A percentile compares a stretch with the other conserved stretches of the same genome.
These are phyloP conservation scores for Mycena metata DNA, from an alignment of 768 basidiomycete species.

Conservation along the genomic window DNA sequence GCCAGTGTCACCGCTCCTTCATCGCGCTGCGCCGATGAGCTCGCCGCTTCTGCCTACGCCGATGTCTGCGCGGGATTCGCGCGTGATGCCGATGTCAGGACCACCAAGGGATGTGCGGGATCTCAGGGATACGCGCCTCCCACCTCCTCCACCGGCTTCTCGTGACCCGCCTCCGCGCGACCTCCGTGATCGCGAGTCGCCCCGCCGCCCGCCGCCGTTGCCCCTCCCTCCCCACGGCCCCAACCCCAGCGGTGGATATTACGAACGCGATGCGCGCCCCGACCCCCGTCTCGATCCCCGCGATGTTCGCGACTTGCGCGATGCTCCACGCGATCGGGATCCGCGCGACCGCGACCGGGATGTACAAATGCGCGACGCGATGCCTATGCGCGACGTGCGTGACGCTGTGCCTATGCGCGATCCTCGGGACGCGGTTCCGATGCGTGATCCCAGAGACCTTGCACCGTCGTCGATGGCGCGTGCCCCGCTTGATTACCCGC, in stretches of 20 bases:
- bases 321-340: constrained; percentile 18
- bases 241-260: constrained; percentile 16
- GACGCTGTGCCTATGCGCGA: constrained; percentile 27
- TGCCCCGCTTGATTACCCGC: constrained; percentile 33
- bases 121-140: constrained; percentile 7
- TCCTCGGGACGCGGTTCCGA: constrained; percentile 18
- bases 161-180: constrained; percentile 26
- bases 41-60: constrained; percentile 27
- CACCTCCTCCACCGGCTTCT: neutral
- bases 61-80: constrained; percentile 14
- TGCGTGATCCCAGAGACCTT: constrained; percentile 29
- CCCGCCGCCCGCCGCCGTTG: constrained; percentile 26
- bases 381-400: constrained; percentile 28
- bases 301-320: constrained; percentile 23
- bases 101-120: constrained; percentile 16
- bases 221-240: constrained; percentile 8
- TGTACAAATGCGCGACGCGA: constrained; percentile 26
- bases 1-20: constrained; percentile 18
- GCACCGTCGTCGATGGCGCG: constrained; percentile 20
- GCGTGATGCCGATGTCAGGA: neutral
- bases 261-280: constrained; percentile 24
- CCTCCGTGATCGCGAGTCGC: constrained; percentile 16
- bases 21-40: constrained; percentile 25
- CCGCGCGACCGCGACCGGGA: constrained; percentile 25
- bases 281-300: constrained; percentile 25